Evolutionary conservation across 345 rosid species (phyloP).

Genomic region (Hibiscus tridactylites): DNA sequence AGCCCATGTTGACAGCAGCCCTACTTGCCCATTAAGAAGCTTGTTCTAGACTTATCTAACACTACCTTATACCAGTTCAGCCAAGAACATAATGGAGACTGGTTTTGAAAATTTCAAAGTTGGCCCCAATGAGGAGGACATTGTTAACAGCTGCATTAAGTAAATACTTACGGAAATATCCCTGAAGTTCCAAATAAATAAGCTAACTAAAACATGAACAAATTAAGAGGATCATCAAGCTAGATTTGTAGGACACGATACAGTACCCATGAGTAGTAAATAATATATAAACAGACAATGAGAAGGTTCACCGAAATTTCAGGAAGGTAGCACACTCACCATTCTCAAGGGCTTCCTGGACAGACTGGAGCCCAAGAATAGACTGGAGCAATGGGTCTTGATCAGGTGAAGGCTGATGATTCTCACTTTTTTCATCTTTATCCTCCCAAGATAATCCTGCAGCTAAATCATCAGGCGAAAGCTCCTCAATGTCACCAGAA

Average conservation of each 20-base stretch:
- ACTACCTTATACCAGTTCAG: not conserved
- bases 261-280: not conserved
- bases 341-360: conserved; percentile 58
- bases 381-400: conserved; percentile 53
- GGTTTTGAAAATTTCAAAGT: not conserved
- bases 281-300: not conserved
- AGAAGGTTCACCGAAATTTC: not conserved
- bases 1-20: not conserved
- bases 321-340: not conserved
- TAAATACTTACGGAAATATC: not conserved
- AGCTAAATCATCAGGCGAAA: conserved; percentile 26
- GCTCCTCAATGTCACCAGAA: conserved; percentile 25
- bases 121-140: not conserved
- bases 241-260: not conserved
- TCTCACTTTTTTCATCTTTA: conserved; percentile 35
- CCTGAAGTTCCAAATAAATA: not conserved
- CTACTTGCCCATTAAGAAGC: not conserved
- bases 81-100: not conserved
- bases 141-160: not conserved
- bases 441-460: conserved; percentile 36
- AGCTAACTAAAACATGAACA: not conserved
- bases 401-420: conserved; percentile 26
- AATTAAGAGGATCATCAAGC: not conserved
- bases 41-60: not conserved
- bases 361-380: conserved; percentile 38